These are phyloP conservation scores for Phytophthora sojae DNA, from an alignment of 352 stramenopile species.

Conservation along the genomic window DNA sequence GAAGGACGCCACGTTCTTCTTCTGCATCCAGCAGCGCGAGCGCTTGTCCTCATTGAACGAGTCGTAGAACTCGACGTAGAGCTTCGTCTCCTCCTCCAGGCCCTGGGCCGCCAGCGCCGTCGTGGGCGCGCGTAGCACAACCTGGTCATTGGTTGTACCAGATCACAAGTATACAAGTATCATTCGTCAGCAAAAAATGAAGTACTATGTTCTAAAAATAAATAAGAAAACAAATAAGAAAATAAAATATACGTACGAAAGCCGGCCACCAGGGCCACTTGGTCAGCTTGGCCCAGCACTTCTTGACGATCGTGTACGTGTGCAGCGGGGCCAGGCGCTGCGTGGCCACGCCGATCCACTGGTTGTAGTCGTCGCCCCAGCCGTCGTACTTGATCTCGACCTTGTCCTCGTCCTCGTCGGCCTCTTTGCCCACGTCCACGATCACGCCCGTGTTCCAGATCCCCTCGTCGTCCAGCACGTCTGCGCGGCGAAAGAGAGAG, in stretches of 20 bases:
- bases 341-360: conserved; percentile 63
- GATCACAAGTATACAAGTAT: neutral
- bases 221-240: neutral
- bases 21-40: conserved; percentile 86
- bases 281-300: conserved; percentile 87
- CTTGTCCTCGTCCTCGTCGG: conserved; percentile 52
- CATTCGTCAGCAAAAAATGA: conserved; percentile 1
- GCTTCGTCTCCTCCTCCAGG: conserved; percentile 74
- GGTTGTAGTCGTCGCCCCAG: conserved; percentile 85
- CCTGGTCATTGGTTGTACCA: conserved; percentile 23
- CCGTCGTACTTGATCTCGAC: conserved; percentile 89
- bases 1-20: conserved; percentile 80
- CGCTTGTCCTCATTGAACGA: conserved; percentile 79
- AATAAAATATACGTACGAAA: conserved; percentile 49
- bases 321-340: conserved; percentile 78
- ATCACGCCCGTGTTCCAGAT: conserved; percentile 86
- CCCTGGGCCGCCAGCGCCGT: conserved; percentile 56
- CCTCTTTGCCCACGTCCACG: conserved; percentile 70
- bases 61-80: conserved; percentile 88
- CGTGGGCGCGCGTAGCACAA: conserved; percentile 77
- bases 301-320: conserved; percentile 86
- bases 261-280: conserved; percentile 88
- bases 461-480: conserved; percentile 83
- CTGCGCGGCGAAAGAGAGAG: conserved; percentile 23
- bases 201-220: neutral